These are phyloP conservation scores for Asterionellopsis glacialis DNA, from an alignment of 108 stramenopile species.

Conservation along the genomic window DNA sequence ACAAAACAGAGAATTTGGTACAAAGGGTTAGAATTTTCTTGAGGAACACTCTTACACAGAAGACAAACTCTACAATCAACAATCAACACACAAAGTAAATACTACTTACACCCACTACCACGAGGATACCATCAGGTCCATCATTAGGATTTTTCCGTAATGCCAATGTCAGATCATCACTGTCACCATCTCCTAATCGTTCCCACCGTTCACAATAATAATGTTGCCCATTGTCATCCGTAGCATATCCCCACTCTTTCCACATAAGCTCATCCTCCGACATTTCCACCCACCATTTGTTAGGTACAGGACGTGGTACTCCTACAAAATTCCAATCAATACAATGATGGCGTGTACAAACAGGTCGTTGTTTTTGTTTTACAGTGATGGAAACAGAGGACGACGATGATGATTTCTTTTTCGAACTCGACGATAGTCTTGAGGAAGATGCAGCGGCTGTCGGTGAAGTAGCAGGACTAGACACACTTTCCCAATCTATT, in stretches of 20 bases:
- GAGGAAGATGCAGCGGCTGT: no score
- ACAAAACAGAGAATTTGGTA: no score
- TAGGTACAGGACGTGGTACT: slow-evolving; percentile 65
- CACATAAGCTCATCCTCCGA: slow-evolving; percentile 35
- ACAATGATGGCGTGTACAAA: slow-evolving; percentile 80
- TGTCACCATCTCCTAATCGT: slow-evolving; percentile 34
- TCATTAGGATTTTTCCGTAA: slow-evolving; percentile 12
- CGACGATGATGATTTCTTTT: no score
- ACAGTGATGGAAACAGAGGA: no score
- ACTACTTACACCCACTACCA: slow-evolving; percentile 43
- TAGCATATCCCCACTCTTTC: slow-evolving; percentile 84
- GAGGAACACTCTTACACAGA: not conserved
- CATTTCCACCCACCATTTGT: slow-evolving; percentile 85
- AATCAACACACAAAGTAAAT: no score
- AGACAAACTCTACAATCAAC: not conserved
- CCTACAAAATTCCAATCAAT: slow-evolving; percentile 90
- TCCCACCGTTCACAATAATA: slow-evolving; percentile 88
- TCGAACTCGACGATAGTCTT: no score
- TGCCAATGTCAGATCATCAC: slow-evolving; percentile 37
- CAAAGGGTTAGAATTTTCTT: no score
- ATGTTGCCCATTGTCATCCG: slow-evolving; percentile 66
- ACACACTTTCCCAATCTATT: slow-evolving; percentile 6
- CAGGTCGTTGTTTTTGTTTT: slow-evolving; percentile 14
- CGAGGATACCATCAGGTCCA: slow-evolving; percentile 48
- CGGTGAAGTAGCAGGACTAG: no score